phyloP scores from a whole-genome alignment of 192 early-diverging fungal species.

The Backusella sp. region DNA sequence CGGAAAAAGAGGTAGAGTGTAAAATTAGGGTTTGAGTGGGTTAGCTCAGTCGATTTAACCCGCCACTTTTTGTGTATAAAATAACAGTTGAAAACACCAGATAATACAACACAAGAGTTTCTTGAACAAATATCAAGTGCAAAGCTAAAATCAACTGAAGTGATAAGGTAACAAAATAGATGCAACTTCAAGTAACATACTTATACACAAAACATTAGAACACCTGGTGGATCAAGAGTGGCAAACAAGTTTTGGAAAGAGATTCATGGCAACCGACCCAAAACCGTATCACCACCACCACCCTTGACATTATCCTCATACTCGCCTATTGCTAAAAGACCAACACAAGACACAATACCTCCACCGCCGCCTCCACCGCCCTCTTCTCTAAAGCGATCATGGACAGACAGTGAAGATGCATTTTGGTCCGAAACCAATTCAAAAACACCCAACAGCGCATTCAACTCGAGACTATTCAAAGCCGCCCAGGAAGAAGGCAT shows the following conservation, averaged over 20 bases:
- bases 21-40: no score
- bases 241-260: constrained; percentile 16
- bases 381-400: neutral
- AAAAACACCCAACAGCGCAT: neutral
- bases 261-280: constrained; percentile 1
- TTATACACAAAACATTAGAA: neutral
- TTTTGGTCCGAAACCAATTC: constrained; percentile 1
- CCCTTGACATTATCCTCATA: neutral
- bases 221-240: constrained; percentile 7
- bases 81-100: neutral
- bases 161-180: neutral
- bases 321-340: neutral
- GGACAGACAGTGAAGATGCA: neutral
- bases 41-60: no score
- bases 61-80: neutral
- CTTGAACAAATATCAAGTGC: constrained; percentile 12
- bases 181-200: neutral
- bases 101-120: neutral
- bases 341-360: neutral
- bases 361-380: neutral
- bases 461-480: neutral
- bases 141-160: constrained; percentile 13
- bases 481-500: neutral
- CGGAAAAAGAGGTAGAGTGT: neutral
- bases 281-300: neutral